Evolutionary conservation across 352 stramenopile genomes (phyloP).

Genomic region (Globisporangium iwayamae): DNA sequence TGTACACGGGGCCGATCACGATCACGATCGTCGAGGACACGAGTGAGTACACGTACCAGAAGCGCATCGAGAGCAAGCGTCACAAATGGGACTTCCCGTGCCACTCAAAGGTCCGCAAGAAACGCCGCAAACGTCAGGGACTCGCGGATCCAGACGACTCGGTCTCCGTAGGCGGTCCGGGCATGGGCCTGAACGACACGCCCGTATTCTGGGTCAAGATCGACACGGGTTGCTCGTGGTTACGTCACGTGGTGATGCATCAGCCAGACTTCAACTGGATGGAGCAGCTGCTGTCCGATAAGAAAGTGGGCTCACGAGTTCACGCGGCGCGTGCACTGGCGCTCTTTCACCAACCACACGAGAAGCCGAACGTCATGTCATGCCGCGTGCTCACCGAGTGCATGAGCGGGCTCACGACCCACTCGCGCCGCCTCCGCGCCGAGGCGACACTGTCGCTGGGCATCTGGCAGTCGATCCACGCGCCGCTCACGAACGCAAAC

Average conservation of each 20-base stretch:
- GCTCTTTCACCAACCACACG: slow-evolving; percentile 74
- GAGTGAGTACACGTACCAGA: slow-evolving; percentile 77
- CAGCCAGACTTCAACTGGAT: slow-evolving; percentile 89
- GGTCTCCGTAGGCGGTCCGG: slow-evolving; percentile 66
- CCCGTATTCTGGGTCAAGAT: slow-evolving; percentile 88
- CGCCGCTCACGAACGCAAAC: slow-evolving; percentile 75
- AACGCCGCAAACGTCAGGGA: slow-evolving; percentile 76
- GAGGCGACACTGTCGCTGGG: slow-evolving; percentile 73
- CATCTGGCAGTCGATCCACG: slow-evolving; percentile 86
- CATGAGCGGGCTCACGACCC: slow-evolving; percentile 81
- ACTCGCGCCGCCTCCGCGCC: slow-evolving; percentile 68
- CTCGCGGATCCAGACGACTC: slow-evolving; percentile 78
- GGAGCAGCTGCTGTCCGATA: slow-evolving; percentile 81
- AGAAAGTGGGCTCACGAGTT: slow-evolving; percentile 78
- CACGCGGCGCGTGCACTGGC: slow-evolving; percentile 72
- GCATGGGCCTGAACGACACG: slow-evolving; percentile 85
- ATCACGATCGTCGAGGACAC: slow-evolving; percentile 87
- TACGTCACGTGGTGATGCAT: slow-evolving; percentile 83
- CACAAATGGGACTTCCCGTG: slow-evolving; percentile 87
- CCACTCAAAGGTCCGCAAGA: slow-evolving; percentile 86
- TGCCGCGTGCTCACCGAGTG: slow-evolving; percentile 81
- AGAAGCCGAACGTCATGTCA: slow-evolving; percentile 87
- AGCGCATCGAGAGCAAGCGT: slow-evolving; percentile 78
- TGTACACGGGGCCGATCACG: slow-evolving; percentile 76
- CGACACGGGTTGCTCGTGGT: slow-evolving; percentile 70